Conservation (phyloP, 1,284 basidiomycete genomes). For the Megacollybia platyphylla region DNA sequence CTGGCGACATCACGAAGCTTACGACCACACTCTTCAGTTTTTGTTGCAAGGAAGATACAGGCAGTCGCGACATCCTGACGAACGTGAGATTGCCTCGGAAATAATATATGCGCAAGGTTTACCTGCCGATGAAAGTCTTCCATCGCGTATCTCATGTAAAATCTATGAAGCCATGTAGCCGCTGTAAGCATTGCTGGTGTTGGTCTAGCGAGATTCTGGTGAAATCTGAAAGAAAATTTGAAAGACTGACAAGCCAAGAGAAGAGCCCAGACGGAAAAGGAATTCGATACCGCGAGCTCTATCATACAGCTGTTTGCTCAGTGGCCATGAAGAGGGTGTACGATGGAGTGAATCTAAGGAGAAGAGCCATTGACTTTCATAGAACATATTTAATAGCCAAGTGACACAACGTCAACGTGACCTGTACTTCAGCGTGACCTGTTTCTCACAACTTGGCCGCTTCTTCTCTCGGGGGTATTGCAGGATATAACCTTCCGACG, state of each 20-base stretch:
- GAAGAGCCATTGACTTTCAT: constrained; percentile 54
- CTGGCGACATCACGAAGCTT: constrained; percentile 78
- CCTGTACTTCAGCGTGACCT: no score
- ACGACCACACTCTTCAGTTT: constrained; percentile 80
- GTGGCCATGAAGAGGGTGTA: constrained; percentile 47
- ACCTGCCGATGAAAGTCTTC: constrained; percentile 75
- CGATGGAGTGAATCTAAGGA: constrained; percentile 38
- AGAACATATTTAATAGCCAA: no score
- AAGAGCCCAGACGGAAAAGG: constrained; percentile 65
- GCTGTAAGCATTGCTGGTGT: constrained; percentile 73
- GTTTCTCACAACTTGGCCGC: no score
- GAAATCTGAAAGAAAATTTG: constrained; percentile 6
- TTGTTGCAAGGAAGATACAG: constrained; percentile 85
- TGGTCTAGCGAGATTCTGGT: constrained; percentile 32
- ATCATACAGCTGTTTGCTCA: constrained; percentile 61
- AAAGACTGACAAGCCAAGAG: constrained; percentile 53
- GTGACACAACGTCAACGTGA: no score
- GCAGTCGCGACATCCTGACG: constrained; percentile 75
- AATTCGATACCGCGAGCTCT: constrained; percentile 71
- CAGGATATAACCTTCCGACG: no score
- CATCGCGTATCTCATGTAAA: constrained; percentile 89
- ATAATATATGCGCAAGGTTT: constrained; percentile 7
- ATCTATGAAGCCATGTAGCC: constrained; percentile 85
- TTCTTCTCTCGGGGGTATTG: no score
- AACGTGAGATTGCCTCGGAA: not conserved